phyloP scores from a whole-genome alignment of 257 asterid genomes.

The Voacanga thouarsii region DNA sequence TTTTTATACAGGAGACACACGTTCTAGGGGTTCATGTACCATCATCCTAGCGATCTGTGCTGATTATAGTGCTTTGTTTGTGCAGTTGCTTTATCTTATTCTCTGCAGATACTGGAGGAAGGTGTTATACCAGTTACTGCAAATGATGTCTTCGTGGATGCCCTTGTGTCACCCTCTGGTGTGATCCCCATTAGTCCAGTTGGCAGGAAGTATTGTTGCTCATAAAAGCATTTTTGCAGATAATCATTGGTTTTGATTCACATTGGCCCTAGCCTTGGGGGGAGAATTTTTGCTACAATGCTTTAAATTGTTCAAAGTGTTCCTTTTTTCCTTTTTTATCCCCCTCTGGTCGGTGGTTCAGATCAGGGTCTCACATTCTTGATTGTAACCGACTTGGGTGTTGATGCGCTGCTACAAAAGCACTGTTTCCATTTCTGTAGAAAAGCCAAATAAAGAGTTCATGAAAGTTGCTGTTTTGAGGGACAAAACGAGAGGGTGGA shows the following conservation, averaged over 20 bases:
- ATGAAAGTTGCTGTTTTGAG: too few species aligned
- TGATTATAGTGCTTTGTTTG: conserved; percentile 11
- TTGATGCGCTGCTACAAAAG: too few species aligned
- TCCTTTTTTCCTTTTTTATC: not conserved
- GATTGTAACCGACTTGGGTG: too few species aligned
- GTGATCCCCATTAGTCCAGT: conserved; percentile 62
- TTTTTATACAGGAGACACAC: not conserved
- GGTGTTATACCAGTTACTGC: conserved; percentile 76
- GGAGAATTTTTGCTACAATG: not conserved
- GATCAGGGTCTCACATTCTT: too few species aligned
- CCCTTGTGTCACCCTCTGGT: conserved; percentile 70
- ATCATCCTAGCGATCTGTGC: not conserved
- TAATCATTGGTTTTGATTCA: not conserved
- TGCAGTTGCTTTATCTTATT: conserved; percentile 80
- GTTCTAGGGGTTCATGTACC: not conserved
- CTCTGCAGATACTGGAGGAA: conserved; percentile 71
- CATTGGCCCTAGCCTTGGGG: not conserved
- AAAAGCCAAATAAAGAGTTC: too few species aligned
- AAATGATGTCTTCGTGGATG: conserved; percentile 68
- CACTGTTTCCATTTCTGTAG: too few species aligned
- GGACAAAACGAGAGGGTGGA: too few species aligned
- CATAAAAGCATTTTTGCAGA: not conserved
- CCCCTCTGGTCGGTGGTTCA: not conserved
- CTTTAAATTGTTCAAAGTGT: not conserved
- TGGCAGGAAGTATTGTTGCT: conserved; percentile 24